Percentiles rank a stretch among this genome's conserved stretches.
phyloP scores from a whole-genome alignment of 1,284 basidiomycete species.

The Cutaneotrichosporon cutaneum region DNA sequence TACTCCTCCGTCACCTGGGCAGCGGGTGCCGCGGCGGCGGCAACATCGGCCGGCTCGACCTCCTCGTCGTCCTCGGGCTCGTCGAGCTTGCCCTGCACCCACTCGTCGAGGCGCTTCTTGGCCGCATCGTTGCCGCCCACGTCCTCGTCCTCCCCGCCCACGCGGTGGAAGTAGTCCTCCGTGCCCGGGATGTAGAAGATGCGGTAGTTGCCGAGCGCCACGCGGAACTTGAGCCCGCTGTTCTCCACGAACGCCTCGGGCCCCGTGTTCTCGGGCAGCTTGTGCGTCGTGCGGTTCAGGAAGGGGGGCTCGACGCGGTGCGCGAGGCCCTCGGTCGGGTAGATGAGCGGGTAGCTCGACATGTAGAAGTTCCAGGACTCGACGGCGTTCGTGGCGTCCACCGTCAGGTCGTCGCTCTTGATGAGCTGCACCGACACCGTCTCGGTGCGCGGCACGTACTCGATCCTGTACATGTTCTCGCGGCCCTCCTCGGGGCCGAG shows the following conservation, averaged over 20 bases:
- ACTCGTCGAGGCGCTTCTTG: conserved; percentile 19
- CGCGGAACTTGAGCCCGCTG: conserved; percentile 53
- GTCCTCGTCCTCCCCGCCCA: neutral
- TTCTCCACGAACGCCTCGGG: conserved; percentile 35
- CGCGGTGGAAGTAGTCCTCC: conserved; percentile 49
- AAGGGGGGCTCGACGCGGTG: conserved; percentile 67
- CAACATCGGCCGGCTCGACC: conserved; percentile 4
- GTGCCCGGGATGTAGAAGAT: conserved; percentile 65
- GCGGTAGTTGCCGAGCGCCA: conserved; percentile 67
- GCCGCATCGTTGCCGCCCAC: conserved; percentile 24
- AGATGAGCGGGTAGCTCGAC: conserved; percentile 72
- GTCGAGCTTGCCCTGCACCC: conserved; percentile 2
- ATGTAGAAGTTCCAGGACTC: conserved; percentile 88
- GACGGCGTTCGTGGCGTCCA: conserved; percentile 78
- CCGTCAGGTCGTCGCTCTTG: conserved; percentile 81
- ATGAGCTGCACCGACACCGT: conserved; percentile 80
- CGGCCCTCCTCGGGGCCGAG: conserved; percentile 86
- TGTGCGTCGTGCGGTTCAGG: conserved; percentile 58
- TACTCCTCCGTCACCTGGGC: conserved; percentile 3
- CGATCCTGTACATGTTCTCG: conserved; percentile 89
- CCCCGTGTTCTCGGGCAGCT: conserved; percentile 21
- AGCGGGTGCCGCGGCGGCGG: conserved; percentile 3
- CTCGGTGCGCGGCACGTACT: conserved; percentile 77
- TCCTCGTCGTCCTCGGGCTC: conserved; percentile 1
- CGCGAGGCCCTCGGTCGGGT: conserved; percentile 56